These are phyloP conservation scores for Entomortierella lignicola DNA, from an alignment of 192 early-diverging fungal species.

Conservation along the genomic window DNA sequence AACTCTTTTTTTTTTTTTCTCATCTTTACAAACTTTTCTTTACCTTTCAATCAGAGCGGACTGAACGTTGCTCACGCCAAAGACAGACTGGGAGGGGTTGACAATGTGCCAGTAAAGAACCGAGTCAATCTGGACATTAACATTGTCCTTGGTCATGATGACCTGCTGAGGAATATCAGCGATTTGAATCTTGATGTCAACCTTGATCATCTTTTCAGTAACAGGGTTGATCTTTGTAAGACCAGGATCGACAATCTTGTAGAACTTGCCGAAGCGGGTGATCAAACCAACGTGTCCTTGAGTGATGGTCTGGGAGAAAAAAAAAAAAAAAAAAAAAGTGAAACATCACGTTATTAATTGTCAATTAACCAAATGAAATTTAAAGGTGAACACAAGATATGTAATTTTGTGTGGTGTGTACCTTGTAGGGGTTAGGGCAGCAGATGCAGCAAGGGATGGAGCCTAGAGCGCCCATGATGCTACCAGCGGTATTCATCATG, in stretches of 20 bases:
- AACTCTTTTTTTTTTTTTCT: background rate
- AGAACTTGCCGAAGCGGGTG: slow-evolving; percentile 72
- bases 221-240: slow-evolving; percentile 66
- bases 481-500: slow-evolving; percentile 60
- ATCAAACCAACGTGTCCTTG: slow-evolving; percentile 81
- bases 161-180: slow-evolving; percentile 72
- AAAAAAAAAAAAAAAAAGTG: too few species aligned
- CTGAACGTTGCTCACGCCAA: slow-evolving; percentile 73
- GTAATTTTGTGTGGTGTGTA: slow-evolving; percentile 68
- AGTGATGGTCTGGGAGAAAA: slow-evolving; percentile 61
- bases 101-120: slow-evolving; percentile 89
- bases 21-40: background rate
- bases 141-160: slow-evolving; percentile 94
- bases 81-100: slow-evolving; percentile 84
- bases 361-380: too few species aligned
- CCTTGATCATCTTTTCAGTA: slow-evolving; percentile 56
- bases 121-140: slow-evolving; percentile 84
- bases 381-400: background rate
- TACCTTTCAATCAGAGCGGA: slow-evolving; percentile 84
- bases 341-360: too few species aligned
- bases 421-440: slow-evolving; percentile 75
- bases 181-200: slow-evolving; percentile 65
- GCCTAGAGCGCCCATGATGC: slow-evolving; percentile 56
- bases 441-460: slow-evolving; percentile 60
- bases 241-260: slow-evolving; percentile 62